Evolutionary conservation across 257 asterid species (phyloP).

Genomic region (Mitragyna speciosa): DNA sequence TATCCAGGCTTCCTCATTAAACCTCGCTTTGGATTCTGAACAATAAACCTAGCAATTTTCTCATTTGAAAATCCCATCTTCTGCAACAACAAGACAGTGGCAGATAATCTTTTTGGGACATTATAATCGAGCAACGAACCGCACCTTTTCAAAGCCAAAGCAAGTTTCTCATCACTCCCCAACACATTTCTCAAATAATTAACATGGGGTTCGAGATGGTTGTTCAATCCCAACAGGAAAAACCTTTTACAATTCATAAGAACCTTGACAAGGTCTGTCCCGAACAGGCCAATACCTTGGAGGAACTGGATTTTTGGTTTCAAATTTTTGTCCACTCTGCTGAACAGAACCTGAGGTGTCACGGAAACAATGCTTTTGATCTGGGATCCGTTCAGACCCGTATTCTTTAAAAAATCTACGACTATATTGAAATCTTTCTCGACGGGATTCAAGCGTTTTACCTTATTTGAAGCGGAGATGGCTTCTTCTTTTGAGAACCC

Average conservation of each 20-base stretch:
- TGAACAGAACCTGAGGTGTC: background rate
- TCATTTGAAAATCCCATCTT: background rate
- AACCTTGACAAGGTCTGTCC: conserved; percentile 7
- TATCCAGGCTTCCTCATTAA: background rate
- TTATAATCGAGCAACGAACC: conserved; percentile 1
- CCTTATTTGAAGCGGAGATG: background rate
- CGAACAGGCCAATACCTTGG: background rate
- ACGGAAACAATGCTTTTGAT: conserved; percentile 8
- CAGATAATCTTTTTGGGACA: background rate
- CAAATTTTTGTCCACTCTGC: conserved; percentile 14
- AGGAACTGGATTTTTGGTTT: conserved; percentile 17
- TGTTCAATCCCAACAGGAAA: background rate
- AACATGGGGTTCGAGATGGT: conserved; percentile 4
- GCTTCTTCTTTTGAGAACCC: conserved; percentile 27
- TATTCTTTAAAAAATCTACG: conserved; percentile 13
- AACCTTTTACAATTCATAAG: background rate
- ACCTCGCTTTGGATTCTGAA: background rate
- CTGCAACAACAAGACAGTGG: background rate
- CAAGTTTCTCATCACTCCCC: conserved; percentile 2
- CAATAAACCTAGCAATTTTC: background rate
- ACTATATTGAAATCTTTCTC: conserved; percentile 11
- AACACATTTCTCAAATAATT: background rate
- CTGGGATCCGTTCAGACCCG: conserved; percentile 11
- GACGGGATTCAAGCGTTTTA: background rate
- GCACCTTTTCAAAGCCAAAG: background rate